These are phyloP conservation scores for Neospermospora avenae DNA, from an alignment of 2,329 filamentous ascomycete genomes.

Conservation along the genomic window DNA sequence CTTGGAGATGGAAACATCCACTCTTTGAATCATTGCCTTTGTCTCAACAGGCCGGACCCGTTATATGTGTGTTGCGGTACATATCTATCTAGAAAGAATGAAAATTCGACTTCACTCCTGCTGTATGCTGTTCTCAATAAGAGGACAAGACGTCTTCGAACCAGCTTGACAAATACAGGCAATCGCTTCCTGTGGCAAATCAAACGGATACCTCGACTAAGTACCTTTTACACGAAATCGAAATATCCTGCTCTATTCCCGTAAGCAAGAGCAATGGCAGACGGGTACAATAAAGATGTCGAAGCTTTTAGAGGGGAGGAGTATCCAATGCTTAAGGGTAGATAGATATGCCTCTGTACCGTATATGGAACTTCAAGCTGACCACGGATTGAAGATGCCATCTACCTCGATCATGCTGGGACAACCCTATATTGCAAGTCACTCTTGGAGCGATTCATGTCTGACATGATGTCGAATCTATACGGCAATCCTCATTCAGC, in stretches of 20 bases:
- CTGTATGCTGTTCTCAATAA: slow-evolving; percentile 19
- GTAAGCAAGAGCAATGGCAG: slow-evolving; percentile 18
- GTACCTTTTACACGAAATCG: not conserved
- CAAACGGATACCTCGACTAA: not conserved
- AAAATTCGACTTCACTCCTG: slow-evolving; percentile 6
- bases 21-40: slow-evolving; percentile 4
- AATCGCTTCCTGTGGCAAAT: not conserved
- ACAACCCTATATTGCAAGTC: slow-evolving; percentile 81
- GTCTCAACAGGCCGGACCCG: slow-evolving; percentile 10
- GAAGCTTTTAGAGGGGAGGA: slow-evolving; percentile 57
- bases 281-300: slow-evolving; percentile 54
- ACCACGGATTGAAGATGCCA: slow-evolving; percentile 22
- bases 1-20: slow-evolving; percentile 4
- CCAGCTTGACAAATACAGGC: slow-evolving; percentile 15
- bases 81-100: slow-evolving; percentile 21
- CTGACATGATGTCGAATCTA: slow-evolving; percentile 71
- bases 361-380: not conserved
- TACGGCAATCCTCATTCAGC: slow-evolving; percentile 92
- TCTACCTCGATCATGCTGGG: slow-evolving; percentile 92
- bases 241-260: not conserved
- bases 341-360: slow-evolving; percentile 33
- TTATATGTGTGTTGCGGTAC: not conserved
- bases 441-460: slow-evolving; percentile 69
- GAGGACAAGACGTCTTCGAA: slow-evolving; percentile 14
- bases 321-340: slow-evolving; percentile 69